Evolutionary conservation across 1,284 basidiomycete species (phyloP).

Genomic region (Ganoderma multipileum): DNA sequence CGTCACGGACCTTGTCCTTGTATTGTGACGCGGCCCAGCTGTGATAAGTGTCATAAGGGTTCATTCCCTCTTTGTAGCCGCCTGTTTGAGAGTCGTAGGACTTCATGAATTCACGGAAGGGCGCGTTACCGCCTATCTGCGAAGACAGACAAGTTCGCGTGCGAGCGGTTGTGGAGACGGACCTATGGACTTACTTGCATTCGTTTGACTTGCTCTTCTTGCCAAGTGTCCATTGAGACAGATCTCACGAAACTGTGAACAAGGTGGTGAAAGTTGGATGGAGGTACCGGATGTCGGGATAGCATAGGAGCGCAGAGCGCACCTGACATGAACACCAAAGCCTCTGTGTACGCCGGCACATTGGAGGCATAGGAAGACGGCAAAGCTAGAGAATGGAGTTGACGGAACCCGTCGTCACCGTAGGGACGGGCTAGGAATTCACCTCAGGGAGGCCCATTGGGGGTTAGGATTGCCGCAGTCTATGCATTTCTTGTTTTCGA

Average conservation of each 20-base stretch:
- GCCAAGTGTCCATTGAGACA: conserved; percentile 97
- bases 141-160: conserved; percentile 20
- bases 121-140: conserved; percentile 85
- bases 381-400: conserved; percentile 59
- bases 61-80: conserved; percentile 76
- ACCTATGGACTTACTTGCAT: conserved; percentile 73
- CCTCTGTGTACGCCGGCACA: conserved; percentile 92
- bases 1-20: conserved; percentile 78
- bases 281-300: conserved; percentile 8
- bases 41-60: conserved; percentile 84
- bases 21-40: conserved; percentile 94
- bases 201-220: conserved; percentile 85
- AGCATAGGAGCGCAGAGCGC: conserved; percentile 35
- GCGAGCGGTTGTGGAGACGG: conserved; percentile 19
- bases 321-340: conserved; percentile 89
- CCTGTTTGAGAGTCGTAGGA: conserved; percentile 78
- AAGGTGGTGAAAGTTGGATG: conserved; percentile 14
- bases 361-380: conserved; percentile 89
- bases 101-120: conserved; percentile 81
- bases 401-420: conserved; percentile 29
- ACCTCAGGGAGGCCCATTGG: conserved; percentile 90
- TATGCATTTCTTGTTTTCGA: conserved; percentile 78
- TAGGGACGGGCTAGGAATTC: conserved; percentile 28
- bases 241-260: conserved; percentile 85
- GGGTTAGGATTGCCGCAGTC: conserved; percentile 89